Percentiles rank a stretch among this genome's conserved stretches.
Evolutionary conservation across 2,329 filamentous ascomycete species (phyloP).

Genomic region (Talaromyces atroroseus): DNA sequence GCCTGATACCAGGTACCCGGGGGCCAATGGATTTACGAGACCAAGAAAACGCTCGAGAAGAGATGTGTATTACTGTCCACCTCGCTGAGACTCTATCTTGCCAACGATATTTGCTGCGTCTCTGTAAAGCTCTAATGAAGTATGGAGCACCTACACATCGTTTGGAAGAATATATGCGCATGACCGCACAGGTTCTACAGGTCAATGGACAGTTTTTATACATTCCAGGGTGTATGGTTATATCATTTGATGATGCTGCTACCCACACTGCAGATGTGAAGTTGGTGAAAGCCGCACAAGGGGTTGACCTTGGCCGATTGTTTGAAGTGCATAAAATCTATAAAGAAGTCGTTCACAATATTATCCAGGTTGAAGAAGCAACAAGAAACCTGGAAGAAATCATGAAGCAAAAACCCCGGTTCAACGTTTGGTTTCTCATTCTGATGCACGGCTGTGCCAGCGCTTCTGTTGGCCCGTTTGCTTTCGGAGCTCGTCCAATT

Average conservation of each 20-base stretch:
- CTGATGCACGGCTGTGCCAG: conserved; percentile 71
- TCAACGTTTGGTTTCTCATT: conserved; percentile 52
- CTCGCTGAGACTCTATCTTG: conserved; percentile 68
- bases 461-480: conserved; percentile 71
- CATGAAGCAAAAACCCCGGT: conserved; percentile 53
- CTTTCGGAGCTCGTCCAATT: conserved; percentile 70
- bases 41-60: conserved; percentile 33
- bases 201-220: conserved; percentile 90
- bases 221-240: conserved; percentile 89
- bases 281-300: conserved; percentile 40
- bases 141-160: conserved; percentile 91
- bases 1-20: conserved; percentile 26
- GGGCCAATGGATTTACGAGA: neutral
- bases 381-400: conserved; percentile 49
- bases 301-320: conserved; percentile 42
- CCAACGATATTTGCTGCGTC: conserved; percentile 76
- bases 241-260: conserved; percentile 66
- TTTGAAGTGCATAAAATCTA: conserved; percentile 45
- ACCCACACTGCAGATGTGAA: conserved; percentile 47
- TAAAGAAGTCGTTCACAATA: conserved; percentile 46
- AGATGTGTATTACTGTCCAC: conserved; percentile 57
- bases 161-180: conserved; percentile 84
- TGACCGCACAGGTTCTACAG: conserved; percentile 80
- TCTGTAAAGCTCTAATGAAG: conserved; percentile 83
- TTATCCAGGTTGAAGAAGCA: conserved; percentile 45